These are phyloP conservation scores for Persicaria tinctoria DNA, from an alignment of 148 eudicot genomes.

Conservation along the genomic window DNA sequence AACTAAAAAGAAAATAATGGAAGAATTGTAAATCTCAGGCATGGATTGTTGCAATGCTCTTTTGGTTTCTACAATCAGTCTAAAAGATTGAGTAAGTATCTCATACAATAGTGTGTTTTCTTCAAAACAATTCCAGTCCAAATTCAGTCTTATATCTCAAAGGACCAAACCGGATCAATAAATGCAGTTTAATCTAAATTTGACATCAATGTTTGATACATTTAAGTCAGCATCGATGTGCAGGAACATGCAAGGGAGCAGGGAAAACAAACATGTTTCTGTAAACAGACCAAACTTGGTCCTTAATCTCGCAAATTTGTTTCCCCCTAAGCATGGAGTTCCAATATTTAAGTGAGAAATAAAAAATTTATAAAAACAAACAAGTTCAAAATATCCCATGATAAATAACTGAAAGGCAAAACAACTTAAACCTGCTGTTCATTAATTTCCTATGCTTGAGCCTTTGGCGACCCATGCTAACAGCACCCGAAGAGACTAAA, in stretches of 20 bases:
- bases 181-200: not conserved
- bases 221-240: not conserved
- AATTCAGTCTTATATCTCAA: not conserved
- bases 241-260: not conserved
- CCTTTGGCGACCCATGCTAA: slow-evolving; percentile 89
- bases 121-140: not conserved
- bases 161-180: not conserved
- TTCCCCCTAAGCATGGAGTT: not conserved
- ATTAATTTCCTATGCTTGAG: slow-evolving; percentile 76
- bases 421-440: slow-evolving; percentile 69
- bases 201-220: not conserved
- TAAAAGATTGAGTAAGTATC: not conserved
- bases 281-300: not conserved
- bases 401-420: not conserved
- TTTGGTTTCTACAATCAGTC: not conserved
- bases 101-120: not conserved
- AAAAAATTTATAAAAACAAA: not conserved
- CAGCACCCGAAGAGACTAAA: slow-evolving; percentile 95
- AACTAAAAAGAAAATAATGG: slow-evolving; percentile 33
- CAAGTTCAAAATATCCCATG: not conserved
- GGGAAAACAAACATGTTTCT: not conserved
- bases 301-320: not conserved
- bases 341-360: not conserved
- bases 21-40: not conserved
- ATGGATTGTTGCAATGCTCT: not conserved